These are phyloP conservation scores for Fusarium continuum DNA, from an alignment of 2,329 filamentous ascomycete species.

Conservation along the genomic window DNA sequence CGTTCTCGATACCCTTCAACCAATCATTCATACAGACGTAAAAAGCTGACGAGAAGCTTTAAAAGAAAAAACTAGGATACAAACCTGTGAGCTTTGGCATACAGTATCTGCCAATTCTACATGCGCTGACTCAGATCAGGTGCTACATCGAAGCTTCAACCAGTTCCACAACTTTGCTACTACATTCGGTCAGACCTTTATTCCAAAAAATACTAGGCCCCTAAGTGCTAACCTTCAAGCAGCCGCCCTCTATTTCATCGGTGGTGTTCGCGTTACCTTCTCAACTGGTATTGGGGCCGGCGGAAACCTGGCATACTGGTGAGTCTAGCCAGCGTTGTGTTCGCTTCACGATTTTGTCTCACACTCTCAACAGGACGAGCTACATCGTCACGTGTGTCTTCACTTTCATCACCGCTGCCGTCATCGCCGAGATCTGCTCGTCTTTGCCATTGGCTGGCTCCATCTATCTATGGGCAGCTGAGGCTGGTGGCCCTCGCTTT, in stretches of 20 bases:
- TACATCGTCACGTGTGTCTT: neutral
- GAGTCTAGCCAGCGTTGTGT: fast-evolving
- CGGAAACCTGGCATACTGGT: neutral
- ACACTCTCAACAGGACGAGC: neutral
- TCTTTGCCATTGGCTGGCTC: neutral
- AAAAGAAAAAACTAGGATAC: neutral
- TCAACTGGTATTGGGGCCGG: neutral
- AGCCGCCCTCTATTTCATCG: conserved; percentile 1
- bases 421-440: neutral
- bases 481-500: neutral
- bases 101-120: fast-evolving
- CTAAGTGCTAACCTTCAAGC: fast-evolving
- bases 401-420: neutral
- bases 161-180: conserved; percentile 7
- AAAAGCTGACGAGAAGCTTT: fast-evolving
- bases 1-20: neutral
- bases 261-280: neutral
- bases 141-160: neutral
- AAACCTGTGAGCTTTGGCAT: neutral
- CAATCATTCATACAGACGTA: too few species aligned
- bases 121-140: fast-evolving
- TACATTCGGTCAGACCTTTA: neutral
- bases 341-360: neutral
- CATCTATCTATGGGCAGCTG: conserved; percentile 1
- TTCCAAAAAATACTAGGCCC: neutral